Conservation (phyloP, 2,329 filamentous ascomycete genomes). For the Ascomycota sp. region DNA sequence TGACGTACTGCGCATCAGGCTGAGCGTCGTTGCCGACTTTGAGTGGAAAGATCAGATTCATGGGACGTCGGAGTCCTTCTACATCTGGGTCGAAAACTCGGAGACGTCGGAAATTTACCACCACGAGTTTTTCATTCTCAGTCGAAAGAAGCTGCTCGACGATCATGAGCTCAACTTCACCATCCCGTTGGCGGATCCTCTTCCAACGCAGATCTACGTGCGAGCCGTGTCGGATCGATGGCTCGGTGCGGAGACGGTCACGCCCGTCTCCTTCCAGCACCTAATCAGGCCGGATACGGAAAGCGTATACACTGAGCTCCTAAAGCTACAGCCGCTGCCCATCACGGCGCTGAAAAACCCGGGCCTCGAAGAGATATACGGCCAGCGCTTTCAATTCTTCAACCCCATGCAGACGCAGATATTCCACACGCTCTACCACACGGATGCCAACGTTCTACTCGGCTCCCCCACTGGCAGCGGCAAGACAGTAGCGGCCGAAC, state of each 20-base stretch:
- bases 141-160: constrained; percentile 72
- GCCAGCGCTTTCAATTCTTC: constrained; percentile 79
- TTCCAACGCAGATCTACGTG: constrained; percentile 92
- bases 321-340: constrained; percentile 78
- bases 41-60: constrained; percentile 87
- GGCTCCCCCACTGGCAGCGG: constrained; percentile 94
- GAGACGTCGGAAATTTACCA: constrained; percentile 96
- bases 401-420: constrained; percentile 99
- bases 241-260: constrained; percentile 90
- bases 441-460: constrained; percentile 73
- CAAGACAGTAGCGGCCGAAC: constrained; percentile 86
- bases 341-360: constrained; percentile 77
- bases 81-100: constrained; percentile 97
- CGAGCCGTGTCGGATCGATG: constrained; percentile 86
- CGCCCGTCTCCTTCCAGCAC: constrained; percentile 91
- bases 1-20: constrained; percentile 78
- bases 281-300: constrained; percentile 93
- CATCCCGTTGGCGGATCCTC: constrained; percentile 78
- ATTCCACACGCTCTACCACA: constrained; percentile 92
- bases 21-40: constrained; percentile 77
- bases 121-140: constrained; percentile 90
- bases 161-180: constrained; percentile 98
- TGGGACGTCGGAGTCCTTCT: constrained; percentile 88
- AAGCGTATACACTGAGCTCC: constrained; percentile 84
- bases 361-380: constrained; percentile 71